Percentiles rank a stretch among this genome's conserved stretches.
Conservation (phyloP, 2,329 filamentous ascomycete genomes). For the Trichophyton mentagrophytes region DNA sequence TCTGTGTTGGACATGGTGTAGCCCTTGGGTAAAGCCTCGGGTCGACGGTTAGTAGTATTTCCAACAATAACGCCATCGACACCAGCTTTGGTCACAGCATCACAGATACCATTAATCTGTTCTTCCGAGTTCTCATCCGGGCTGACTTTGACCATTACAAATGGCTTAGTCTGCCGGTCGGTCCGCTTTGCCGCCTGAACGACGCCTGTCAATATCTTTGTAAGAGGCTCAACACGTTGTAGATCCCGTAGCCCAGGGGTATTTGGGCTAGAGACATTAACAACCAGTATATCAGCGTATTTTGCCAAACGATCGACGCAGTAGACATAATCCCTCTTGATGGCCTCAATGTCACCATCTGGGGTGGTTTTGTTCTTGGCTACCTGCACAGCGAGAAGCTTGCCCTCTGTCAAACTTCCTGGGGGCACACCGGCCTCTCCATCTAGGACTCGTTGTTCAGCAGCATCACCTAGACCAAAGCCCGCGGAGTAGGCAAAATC, state of each 20-base stretch:
- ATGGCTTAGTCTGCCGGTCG: conserved; percentile 58
- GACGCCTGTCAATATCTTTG: conserved; percentile 65
- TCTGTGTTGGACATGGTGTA: conserved; percentile 55
- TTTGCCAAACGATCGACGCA: conserved; percentile 70
- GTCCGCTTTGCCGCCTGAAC: conserved; percentile 62
- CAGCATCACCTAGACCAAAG: conserved; percentile 47
- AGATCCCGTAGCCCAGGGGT: conserved; percentile 80
- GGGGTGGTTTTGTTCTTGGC: conserved; percentile 94
- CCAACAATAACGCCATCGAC: conserved; percentile 94
- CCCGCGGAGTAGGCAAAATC: conserved; percentile 61
- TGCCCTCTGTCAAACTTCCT: conserved; percentile 63
- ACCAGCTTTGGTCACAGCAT: conserved; percentile 68
- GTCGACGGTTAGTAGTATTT: conserved; percentile 82
- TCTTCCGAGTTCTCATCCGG: conserved; percentile 81
- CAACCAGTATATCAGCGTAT: conserved; percentile 92
- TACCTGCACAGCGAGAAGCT: conserved; percentile 77
- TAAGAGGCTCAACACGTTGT: conserved; percentile 73
- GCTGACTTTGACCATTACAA: conserved; percentile 95
- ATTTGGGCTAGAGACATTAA: conserved; percentile 95
- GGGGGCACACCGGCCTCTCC: conserved; percentile 66
- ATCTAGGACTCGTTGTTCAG: conserved; percentile 61
- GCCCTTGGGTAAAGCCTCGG: conserved; percentile 55
- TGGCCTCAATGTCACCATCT: conserved; percentile 69
- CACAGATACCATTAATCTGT: conserved; percentile 77
- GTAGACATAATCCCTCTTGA: conserved; percentile 70